Conservation (phyloP, 805 yeast genomes). For the Kuraishia piskuri region DNA sequence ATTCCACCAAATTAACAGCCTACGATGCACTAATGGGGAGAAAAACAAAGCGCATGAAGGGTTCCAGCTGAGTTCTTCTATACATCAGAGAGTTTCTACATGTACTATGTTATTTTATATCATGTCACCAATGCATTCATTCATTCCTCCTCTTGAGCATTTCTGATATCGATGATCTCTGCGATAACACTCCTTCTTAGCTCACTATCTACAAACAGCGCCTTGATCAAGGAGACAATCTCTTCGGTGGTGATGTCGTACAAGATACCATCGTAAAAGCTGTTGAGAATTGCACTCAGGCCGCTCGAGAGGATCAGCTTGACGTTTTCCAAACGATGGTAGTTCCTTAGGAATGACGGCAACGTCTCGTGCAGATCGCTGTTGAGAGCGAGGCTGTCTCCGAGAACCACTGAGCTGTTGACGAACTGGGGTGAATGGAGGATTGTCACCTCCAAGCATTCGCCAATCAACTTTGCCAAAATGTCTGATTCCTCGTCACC, state of each 20-base stretch:
- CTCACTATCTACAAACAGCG: slow-evolving; percentile 38
- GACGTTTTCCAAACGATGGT: slow-evolving; percentile 20
- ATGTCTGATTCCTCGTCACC: slow-evolving; percentile 24
- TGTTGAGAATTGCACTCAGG: slow-evolving; percentile 36
- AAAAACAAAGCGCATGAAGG: neutral
- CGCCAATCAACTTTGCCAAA: slow-evolving; percentile 10
- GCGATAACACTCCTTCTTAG: slow-evolving; percentile 32
- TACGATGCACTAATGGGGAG: neutral
- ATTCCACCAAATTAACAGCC: neutral
- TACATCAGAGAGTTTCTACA: too few species aligned
- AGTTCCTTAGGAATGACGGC: slow-evolving; percentile 3
- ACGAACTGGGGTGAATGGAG: neutral
- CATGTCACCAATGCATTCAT: too few species aligned
- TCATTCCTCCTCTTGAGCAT: neutral
- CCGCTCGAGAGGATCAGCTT: slow-evolving; percentile 20
- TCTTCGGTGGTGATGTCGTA: slow-evolving; percentile 41
- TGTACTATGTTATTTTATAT: too few species aligned
- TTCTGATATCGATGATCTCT: slow-evolving; percentile 38
- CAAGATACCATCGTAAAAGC: slow-evolving; percentile 43
- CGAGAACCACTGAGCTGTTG: neutral
- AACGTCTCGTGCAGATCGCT: neutral
- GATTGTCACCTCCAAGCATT: neutral
- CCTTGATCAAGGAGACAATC: slow-evolving; percentile 28
- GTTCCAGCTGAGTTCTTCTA: too few species aligned
- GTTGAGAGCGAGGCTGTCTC: neutral